Percentiles rank a stretch among this genome's conserved stretches.
Evolutionary conservation across 768 basidiomycete species (phyloP).

Genomic region (Hygrocybe coccinea): DNA sequence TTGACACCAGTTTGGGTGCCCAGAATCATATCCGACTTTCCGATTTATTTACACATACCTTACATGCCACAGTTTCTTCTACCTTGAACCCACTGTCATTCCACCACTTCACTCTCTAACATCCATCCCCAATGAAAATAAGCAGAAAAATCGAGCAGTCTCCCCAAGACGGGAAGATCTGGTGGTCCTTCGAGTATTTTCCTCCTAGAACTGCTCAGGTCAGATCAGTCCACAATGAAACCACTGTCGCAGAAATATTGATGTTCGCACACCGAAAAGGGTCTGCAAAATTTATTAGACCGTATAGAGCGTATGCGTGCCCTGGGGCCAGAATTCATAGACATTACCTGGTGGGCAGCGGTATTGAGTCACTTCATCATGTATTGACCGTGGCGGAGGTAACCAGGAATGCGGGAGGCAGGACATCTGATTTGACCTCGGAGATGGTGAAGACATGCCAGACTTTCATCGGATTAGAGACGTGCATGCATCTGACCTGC

Average conservation of each 20-base stretch:
- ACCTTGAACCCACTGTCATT: neutral
- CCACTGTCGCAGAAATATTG: neutral
- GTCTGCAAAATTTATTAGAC: conserved; percentile 92
- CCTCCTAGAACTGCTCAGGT: conserved; percentile 95
- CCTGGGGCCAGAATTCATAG: conserved; percentile 94
- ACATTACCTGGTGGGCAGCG: conserved; percentile 80
- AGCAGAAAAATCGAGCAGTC: conserved; percentile 89
- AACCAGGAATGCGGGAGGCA: conserved; percentile 89
- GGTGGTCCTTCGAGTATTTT: conserved; percentile 99
- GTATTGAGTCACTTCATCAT: neutral
- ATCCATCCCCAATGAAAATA: conserved; percentile 69
- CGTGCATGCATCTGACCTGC: conserved; percentile 98
- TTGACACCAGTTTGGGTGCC: too few relatives aligned
- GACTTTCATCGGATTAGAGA: conserved; percentile 87
- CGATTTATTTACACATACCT: too few relatives aligned
- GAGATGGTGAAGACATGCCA: conserved; percentile 95
- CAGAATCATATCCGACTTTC: neutral
- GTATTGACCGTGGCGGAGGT: neutral
- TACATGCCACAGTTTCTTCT: too few relatives aligned
- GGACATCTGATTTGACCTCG: conserved; percentile 89
- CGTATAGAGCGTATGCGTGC: conserved; percentile 98
- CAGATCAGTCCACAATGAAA: conserved; percentile 11
- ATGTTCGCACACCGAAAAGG: conserved; percentile 39
- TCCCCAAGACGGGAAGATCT: conserved; percentile 76
- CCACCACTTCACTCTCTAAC: neutral